Evolutionary conservation across 371 early-diverging fungal genomes (phyloP).

Genomic region (Nematocida minor): DNA sequence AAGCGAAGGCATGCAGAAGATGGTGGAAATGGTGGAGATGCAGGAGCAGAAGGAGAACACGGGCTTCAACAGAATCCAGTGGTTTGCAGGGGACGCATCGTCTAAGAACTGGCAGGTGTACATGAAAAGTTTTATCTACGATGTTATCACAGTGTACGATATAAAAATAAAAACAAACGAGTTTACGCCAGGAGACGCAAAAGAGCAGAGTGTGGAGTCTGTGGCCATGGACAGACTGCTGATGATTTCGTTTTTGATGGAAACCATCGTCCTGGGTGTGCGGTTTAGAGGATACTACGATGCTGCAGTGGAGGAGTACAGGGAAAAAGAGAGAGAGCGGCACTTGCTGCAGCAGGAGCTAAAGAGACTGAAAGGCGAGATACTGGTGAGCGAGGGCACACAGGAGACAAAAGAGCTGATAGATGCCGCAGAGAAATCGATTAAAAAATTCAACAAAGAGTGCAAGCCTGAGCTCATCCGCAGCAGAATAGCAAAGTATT

Average conservation of each 20-base stretch:
- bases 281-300: conserved; percentile 39
- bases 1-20: not conserved
- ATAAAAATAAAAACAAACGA: conserved; percentile 22
- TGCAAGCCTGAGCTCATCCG: conserved; percentile 25
- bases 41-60: not conserved
- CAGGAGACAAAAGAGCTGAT: not conserved
- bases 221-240: conserved; percentile 17
- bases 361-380: conserved; percentile 29
- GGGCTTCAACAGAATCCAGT: conserved; percentile 46
- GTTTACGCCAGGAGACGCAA: conserved; percentile 3
- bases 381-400: not conserved
- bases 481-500: conserved; percentile 15
- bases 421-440: conserved; percentile 6
- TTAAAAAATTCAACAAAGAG: conserved; percentile 1
- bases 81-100: conserved; percentile 47
- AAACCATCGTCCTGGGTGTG: conserved; percentile 33
- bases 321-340: conserved; percentile 38
- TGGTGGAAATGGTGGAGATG: not conserved
- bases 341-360: not conserved
- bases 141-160: conserved; percentile 14
- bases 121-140: conserved; percentile 53
- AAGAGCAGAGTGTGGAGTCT: not conserved
- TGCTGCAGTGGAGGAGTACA: conserved; percentile 20
- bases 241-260: conserved; percentile 23
- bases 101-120: conserved; percentile 16